These are phyloP conservation scores for Echinochloa phyllopogon DNA, from an alignment of 176 grass and related monocot genomes.

Conservation along the genomic window DNA sequence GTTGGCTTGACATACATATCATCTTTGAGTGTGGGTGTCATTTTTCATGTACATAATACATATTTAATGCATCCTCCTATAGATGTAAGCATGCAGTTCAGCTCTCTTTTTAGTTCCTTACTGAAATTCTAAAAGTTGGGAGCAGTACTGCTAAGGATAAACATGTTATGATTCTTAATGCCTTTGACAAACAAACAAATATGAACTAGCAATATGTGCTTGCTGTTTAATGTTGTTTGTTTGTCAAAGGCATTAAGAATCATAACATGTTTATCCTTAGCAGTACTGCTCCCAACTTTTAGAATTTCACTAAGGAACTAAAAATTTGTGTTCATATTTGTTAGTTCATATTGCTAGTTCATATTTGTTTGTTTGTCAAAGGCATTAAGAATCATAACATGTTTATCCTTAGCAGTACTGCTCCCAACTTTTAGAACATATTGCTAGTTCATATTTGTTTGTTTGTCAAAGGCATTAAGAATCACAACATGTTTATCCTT, in stretches of 20 bases:
- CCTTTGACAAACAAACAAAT: background rate
- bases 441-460: background rate
- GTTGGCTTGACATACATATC: background rate
- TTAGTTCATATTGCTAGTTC: background rate
- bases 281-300: constrained; percentile 16
- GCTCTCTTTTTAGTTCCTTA: constrained; percentile 20
- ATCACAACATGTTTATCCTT: background rate
- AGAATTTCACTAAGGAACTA: constrained; percentile 31
- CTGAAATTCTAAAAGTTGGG: constrained; percentile 24
- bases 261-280: background rate
- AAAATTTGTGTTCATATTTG: too few species aligned
- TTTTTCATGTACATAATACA: constrained; percentile 15
- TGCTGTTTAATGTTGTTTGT: constrained; percentile 27
- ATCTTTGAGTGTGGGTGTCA: constrained; percentile 7
- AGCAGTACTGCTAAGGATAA: constrained; percentile 1
- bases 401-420: constrained; percentile 3
- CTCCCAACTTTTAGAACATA: constrained; percentile 27
- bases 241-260: background rate
- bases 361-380: constrained; percentile 3
- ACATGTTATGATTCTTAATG: constrained; percentile 2
- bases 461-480: background rate
- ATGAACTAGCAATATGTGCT: background rate
- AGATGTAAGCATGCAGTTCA: background rate
- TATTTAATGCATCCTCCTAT: constrained; percentile 18
- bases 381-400: background rate